These are phyloP conservation scores for Garcia nutans DNA, from an alignment of 345 rosid genomes.

Conservation along the genomic window DNA sequence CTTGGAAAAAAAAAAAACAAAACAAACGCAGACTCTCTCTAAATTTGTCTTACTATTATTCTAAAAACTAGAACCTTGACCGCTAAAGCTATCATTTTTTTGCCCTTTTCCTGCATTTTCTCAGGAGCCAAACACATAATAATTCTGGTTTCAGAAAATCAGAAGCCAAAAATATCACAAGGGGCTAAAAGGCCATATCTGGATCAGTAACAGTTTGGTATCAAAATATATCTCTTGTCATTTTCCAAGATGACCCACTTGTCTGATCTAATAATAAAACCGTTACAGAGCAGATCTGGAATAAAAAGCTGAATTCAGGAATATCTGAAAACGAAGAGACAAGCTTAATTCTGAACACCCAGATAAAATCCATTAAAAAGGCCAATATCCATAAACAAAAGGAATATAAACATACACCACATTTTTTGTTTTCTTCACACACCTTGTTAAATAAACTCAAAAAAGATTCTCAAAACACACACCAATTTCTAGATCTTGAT, in stretches of 20 bases:
- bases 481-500: conserved; percentile 17
- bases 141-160: not conserved
- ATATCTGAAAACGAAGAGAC: conserved; percentile 2
- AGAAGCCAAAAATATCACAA: not conserved
- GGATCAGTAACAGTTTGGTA: not conserved
- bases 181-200: not conserved
- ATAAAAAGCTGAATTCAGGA: not conserved
- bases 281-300: conserved; percentile 17
- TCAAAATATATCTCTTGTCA: conserved; percentile 4
- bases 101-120: conserved; percentile 12
- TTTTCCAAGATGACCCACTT: conserved; percentile 1
- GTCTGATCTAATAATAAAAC: conserved; percentile 5
- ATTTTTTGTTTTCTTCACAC: conserved; percentile 2
- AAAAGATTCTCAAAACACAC: not conserved
- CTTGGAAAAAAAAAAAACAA: not conserved
- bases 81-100: too few relatives aligned
- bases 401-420: conserved; percentile 9
- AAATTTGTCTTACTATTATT: not conserved
- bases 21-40: not conserved
- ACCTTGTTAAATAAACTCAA: conserved; percentile 3
- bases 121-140: conserved; percentile 19
- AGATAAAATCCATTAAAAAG: not conserved
- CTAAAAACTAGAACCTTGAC: not conserved
- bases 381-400: not conserved
- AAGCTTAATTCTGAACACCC: conserved; percentile 9